Evolutionary conservation across 345 rosid genomes (phyloP).

Genomic region (Turnera subulata): DNA sequence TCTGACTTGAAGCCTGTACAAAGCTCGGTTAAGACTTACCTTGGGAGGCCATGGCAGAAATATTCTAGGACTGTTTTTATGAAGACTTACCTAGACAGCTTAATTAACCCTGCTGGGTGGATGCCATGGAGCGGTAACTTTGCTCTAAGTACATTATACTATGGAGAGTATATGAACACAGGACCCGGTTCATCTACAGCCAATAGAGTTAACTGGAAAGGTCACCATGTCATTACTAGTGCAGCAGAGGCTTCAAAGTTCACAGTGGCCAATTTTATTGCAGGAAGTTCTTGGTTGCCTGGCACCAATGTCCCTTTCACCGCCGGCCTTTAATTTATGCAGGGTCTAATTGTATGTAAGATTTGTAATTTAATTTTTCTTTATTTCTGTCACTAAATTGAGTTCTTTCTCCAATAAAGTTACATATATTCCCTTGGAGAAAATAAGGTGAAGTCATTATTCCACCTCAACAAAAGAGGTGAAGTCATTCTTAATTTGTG

Average conservation of each 20-base stretch:
- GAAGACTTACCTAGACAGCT: slow-evolving; percentile 44
- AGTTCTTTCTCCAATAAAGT: not conserved
- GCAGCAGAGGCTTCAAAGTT: slow-evolving; percentile 42
- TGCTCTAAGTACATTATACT: slow-evolving; percentile 56
- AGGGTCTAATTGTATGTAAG: not conserved
- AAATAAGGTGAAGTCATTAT: too few relatives aligned
- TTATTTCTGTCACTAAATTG: not conserved
- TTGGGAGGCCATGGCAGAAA: slow-evolving; percentile 64
- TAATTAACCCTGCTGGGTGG: slow-evolving; percentile 59
- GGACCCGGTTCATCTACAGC: slow-evolving; percentile 63
- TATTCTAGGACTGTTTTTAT: slow-evolving; percentile 62
- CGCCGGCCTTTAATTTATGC: slow-evolving; percentile 39
- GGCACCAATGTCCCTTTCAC: slow-evolving; percentile 52
- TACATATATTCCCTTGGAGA: too few relatives aligned
- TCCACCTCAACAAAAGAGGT: too few relatives aligned
- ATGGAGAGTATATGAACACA: slow-evolving; percentile 61
- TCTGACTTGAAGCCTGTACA: slow-evolving; percentile 21
- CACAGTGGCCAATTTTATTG: slow-evolving; percentile 47
- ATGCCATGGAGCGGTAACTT: slow-evolving; percentile 49
- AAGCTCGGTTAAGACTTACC: slow-evolving; percentile 33
- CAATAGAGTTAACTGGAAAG: slow-evolving; percentile 62
- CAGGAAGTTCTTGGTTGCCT: slow-evolving; percentile 61
- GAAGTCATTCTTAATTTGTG: too few relatives aligned
- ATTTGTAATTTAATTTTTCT: not conserved
- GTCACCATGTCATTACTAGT: slow-evolving; percentile 53